Evolutionary conservation across 73 alveolate species (phyloP), one percentile per base, ranked within the genome.

Genomic region (Tetrahymena thermophila): DNA sequence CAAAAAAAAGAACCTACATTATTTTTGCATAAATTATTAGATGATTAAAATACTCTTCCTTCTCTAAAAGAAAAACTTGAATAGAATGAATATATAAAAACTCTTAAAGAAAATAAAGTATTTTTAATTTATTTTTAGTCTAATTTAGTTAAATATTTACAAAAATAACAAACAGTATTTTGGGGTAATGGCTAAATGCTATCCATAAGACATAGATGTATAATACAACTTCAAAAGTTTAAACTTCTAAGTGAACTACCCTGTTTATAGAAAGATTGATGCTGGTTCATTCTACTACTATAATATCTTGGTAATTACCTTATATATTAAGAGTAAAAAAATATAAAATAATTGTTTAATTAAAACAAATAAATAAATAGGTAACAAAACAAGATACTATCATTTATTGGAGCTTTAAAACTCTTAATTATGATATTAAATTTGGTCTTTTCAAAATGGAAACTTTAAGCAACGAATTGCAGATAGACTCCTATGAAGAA

Each of bases 321-420:
- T n/a, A n/a, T n/a, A n/a, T n/a, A n/a, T n/a, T n/a, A n/a, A n/a
- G n/a, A n/a, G n/a, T n/a, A n/a, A 40, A 40, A 40, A 4, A 40
- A 40, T 40, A 40, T 40, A 40, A 40, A 40, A 40, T 40, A 9
- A 40, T 40, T 40, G 4, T 4, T 40, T 40, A 40, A 40, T 8
- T 7, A 40, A 40, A 40, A 40, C 15, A 2, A n/a, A 42, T 42
- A 11, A 9, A 42, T 42, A 42, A 42, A 38, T 34, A 84, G 57
- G 97, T 95, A 1, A 94, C 93, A 28, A 95, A 89, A 35, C 94
- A 93, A 11, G 85, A 85, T 85, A 84, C 95, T 21, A 85, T 95
- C 21, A 57, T 95, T 19, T 95, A 71, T 85, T 95, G 97, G 97
- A 89, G 95, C n/a, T 95, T 95, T 17, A 95, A 93, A 95, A 95